A percentile compares a stretch with the other conserved stretches of the same genome.
These are phyloP conservation scores for Chlamydomonas sphaeroides DNA, from an alignment of 139 green algal genomes.

Conservation along the genomic window DNA sequence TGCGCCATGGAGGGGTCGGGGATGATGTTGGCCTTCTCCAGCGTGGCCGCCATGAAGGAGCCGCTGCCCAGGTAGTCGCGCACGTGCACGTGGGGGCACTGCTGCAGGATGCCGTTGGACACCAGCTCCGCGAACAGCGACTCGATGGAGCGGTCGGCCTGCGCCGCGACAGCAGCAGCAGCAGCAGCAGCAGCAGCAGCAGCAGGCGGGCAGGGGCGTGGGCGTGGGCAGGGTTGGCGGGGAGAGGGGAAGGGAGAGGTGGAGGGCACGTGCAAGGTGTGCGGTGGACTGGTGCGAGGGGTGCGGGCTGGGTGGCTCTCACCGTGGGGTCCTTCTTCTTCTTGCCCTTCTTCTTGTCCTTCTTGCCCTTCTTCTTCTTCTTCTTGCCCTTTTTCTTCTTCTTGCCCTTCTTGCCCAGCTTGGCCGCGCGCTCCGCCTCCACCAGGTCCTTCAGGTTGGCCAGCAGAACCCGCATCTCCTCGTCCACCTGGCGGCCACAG, in stretches of 20 bases:
- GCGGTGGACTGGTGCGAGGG: too few species aligned
- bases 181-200: too few species aligned
- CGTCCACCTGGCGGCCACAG: slow-evolving; percentile 81
- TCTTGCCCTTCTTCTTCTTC: slow-evolving; percentile 68
- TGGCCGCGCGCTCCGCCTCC: slow-evolving; percentile 76
- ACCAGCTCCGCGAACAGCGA: slow-evolving; percentile 91
- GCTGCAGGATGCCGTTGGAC: slow-evolving; percentile 72
- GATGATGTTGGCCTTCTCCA: slow-evolving; percentile 72
- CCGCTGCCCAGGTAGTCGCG: slow-evolving; percentile 77
- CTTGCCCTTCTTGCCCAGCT: slow-evolving; percentile 78
- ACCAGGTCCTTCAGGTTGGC: slow-evolving; percentile 90
- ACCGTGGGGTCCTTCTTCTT: slow-evolving; percentile 87
- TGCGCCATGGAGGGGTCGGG: slow-evolving; percentile 80
- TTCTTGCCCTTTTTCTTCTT: slow-evolving; percentile 64
- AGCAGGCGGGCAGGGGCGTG: background rate
- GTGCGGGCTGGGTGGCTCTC: background rate
- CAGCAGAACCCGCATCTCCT: slow-evolving; percentile 88
- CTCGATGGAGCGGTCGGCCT: slow-evolving; percentile 84
- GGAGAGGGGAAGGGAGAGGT: background rate
- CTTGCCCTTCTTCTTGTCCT: slow-evolving; percentile 69
- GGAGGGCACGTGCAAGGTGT: background rate
- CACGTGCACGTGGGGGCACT: slow-evolving; percentile 58
- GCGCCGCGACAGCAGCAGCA: too few species aligned
- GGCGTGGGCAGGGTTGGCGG: background rate
- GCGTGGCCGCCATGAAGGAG: slow-evolving; percentile 64